Evolutionary conservation across 306 rosid species (phyloP).

Genomic region (Malus sieversii): DNA sequence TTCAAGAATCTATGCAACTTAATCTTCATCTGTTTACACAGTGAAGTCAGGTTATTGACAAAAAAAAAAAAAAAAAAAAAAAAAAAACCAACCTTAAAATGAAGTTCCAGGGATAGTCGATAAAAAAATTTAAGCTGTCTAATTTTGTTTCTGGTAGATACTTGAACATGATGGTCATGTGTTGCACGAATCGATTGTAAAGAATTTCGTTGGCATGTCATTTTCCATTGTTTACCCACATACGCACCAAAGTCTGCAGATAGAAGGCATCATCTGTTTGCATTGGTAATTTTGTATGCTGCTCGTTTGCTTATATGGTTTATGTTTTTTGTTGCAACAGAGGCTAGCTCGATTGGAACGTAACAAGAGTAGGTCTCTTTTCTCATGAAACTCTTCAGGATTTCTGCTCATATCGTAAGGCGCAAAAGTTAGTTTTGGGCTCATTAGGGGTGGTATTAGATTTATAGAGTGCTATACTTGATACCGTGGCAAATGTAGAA

Average conservation of each 20-base stretch:
- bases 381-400: slow-evolving; percentile 50
- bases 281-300: not conserved
- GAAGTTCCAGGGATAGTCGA: too few species aligned
- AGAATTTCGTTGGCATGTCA: not conserved
- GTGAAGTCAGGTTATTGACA: too few species aligned
- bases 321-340: slow-evolving; percentile 37
- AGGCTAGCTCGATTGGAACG: slow-evolving; percentile 91
- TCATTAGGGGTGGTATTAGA: not conserved
- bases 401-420: not conserved
- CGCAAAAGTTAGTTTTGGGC: not conserved
- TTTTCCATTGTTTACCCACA: not conserved
- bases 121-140: not conserved
- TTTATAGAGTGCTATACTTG: not conserved
- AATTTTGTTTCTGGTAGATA: not conserved
- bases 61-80: too few species aligned
- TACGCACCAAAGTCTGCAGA: not conserved
- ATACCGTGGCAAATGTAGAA: not conserved
- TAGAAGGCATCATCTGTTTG: not conserved
- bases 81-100: too few species aligned
- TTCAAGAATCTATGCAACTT: not conserved
- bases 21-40: not conserved
- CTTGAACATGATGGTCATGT: not conserved
- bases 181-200: not conserved
- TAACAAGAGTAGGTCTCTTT: slow-evolving; percentile 63
- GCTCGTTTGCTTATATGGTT: slow-evolving; percentile 3